Evolutionary conservation across 2,329 filamentous ascomycete genomes (phyloP), one percentile per base, ranked within the genome.

Genomic region (Colletotrichum euphorbiae): DNA sequence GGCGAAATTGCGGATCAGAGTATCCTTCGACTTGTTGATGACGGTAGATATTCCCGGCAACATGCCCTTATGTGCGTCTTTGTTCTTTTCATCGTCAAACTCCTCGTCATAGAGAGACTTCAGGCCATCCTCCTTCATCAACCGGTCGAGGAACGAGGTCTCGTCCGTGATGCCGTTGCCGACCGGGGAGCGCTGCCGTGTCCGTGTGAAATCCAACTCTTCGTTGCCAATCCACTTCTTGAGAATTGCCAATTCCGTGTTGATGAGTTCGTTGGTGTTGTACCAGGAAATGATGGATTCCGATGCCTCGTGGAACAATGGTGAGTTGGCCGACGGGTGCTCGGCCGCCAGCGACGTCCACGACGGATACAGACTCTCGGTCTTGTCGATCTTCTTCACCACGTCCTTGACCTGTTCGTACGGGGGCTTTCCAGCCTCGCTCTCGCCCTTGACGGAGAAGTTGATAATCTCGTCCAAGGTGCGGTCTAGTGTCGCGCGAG

Each of bases 161-260:
- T 98, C 94, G 75, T 98, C 95, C 28, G 90, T 90, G 54, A 97
- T 87, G 66, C 93, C 92, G 72, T 91, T 89, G 69, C 88, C 88
- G 69, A 85, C 86, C 2, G 89, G 88, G 1, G 92, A 91, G 67
- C 88, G 87, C 60, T 89, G 85, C 71, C 91, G 91, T 21, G 90
- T 87, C 75, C 92, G 91, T 57, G 89, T 89, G 76, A 98, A 99
- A 79, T 98, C 94, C 43, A 99, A 87, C 75, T 97, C 94, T 42
- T 94, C 90, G 75, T 99, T 99, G 62, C 96, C 96, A 28, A 99
- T 96, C 96, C 96, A 99, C 71, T 91, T 94, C 78, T 96, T 94
- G 71, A 99, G 80, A 71, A 98, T 94, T 13, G 90, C 90, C 67
- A 99, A 87, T 78, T 99, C 93, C 2, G 93, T 97, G 78, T 97